phyloP scores from a whole-genome alignment of 106 monocot genomes.

The Alisma plantagoaquatica region DNA sequence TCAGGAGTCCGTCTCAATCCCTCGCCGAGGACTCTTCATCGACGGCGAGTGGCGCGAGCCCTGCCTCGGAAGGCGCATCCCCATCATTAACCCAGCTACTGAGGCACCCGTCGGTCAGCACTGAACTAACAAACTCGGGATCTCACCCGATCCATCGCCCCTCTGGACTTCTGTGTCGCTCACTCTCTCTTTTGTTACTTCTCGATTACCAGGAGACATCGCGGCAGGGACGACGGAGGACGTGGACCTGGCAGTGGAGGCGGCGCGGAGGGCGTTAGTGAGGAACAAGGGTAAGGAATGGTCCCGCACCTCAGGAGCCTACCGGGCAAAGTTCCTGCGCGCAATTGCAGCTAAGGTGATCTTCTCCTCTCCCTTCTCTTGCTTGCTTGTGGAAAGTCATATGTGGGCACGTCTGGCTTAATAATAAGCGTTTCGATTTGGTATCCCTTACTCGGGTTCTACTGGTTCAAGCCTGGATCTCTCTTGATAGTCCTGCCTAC shows the following conservation, averaged over 20 bases:
- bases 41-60: slow-evolving; percentile 63
- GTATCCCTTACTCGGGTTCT: too few relatives aligned
- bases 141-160: not conserved
- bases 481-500: too few relatives aligned
- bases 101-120: slow-evolving; percentile 57
- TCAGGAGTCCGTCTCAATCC: too few relatives aligned
- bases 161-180: not conserved
- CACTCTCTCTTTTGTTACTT: not conserved
- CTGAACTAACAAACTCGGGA: not conserved
- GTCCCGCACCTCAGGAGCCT: slow-evolving; percentile 73
- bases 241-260: slow-evolving; percentile 79
- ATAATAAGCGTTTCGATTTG: too few relatives aligned
- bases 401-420: too few relatives aligned
- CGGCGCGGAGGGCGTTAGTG: slow-evolving; percentile 63
- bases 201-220: slow-evolving; percentile 72
- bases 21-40: slow-evolving; percentile 57
- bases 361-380: not conserved
- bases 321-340: slow-evolving; percentile 86
- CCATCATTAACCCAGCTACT: slow-evolving; percentile 75
- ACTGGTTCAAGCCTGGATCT: too few relatives aligned
- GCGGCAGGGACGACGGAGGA: slow-evolving; percentile 92
- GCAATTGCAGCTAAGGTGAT: slow-evolving; percentile 89
- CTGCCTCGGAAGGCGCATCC: slow-evolving; percentile 32
- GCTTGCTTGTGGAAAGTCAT: too few relatives aligned
- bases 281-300: slow-evolving; percentile 87